Percentiles rank a stretch among this genome's conserved stretches.
Evolutionary conservation across 2,329 filamentous ascomycete genomes (phyloP).

Genomic region (Penicillium glabrum): DNA sequence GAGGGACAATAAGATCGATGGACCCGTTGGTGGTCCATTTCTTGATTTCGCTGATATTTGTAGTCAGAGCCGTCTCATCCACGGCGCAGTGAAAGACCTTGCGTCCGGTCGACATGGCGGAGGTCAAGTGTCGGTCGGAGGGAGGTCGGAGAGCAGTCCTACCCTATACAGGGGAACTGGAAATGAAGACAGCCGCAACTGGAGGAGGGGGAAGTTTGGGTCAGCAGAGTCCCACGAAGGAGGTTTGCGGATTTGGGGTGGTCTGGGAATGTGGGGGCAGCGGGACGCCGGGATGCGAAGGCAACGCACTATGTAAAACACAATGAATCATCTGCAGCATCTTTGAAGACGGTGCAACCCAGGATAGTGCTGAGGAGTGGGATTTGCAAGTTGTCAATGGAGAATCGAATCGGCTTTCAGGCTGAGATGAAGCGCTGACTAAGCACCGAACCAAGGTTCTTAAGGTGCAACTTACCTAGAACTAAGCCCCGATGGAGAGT

Average conservation of each 20-base stretch:
- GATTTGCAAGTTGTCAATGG: background rate
- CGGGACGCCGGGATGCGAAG: constrained; percentile 17
- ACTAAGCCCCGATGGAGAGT: background rate
- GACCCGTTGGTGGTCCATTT: constrained; percentile 51
- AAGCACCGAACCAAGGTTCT: constrained; percentile 2
- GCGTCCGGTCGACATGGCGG: constrained; percentile 42
- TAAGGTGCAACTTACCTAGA: background rate
- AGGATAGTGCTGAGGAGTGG: background rate
- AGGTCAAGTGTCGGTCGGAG: constrained; percentile 21
- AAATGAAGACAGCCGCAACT: constrained; percentile 32
- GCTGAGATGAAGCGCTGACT: constrained; percentile 9
- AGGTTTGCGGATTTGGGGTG: constrained; percentile 19
- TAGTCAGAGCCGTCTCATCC: constrained; percentile 53
- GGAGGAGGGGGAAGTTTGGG: constrained; percentile 12
- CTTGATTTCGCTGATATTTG: constrained; percentile 55
- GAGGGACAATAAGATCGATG: constrained; percentile 52
- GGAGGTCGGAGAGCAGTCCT: constrained; percentile 4
- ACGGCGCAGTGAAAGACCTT: constrained; percentile 54
- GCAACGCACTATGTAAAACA: constrained; percentile 31
- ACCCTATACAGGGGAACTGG: constrained; percentile 32
- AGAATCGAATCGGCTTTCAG: background rate
- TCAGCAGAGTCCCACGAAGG: constrained; percentile 23
- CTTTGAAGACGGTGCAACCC: constrained; percentile 20
- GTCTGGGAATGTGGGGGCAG: constrained; percentile 32
- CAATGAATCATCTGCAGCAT: constrained; percentile 32